Base-by-base conservation (phyloP, 208 protist species). In the Crithidia sp. region DNA sequence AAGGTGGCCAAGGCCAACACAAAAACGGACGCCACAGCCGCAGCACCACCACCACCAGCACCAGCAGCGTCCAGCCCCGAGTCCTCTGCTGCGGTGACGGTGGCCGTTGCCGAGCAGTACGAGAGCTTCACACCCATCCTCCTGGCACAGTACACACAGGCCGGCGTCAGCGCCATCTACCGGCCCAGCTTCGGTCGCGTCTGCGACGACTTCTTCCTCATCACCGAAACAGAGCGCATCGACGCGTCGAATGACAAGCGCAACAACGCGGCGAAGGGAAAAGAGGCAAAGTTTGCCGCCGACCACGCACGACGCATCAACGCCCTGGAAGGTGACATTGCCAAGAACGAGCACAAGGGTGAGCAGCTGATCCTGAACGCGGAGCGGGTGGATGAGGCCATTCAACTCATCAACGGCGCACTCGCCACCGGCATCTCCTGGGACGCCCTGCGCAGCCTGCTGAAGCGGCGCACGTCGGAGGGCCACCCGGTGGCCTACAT, bases 151-250 rank as follows among this genome's bases (percentile, higher is more conserved):
- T 95, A 95, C 64, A 75, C 40, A 36, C 53, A n/a, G 12, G 50
- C 60, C n/a, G 77, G 63, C 16, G 93, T 90, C n/a, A 64, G 71
- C 53, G 50, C 67, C 43, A 53, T 76, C 47, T 85, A 81, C 88
- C 73, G 71, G 47, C 14, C 63, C 9, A 93, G 84, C 58, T 99
- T 99, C 76, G 91, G 97, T 56, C 74, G 70, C 16, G 93, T 96
- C 13, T 96, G 97, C 9, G 98, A 99, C 69, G 83, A 87, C 39
- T 99, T 92, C 77, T 99, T 98, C 70, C 92, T 96, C 10, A 68
- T 90, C 50, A 92, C 93, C 2, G 97, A 99, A 78, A 82, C 77
- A 8, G 86, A 97, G 63, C 82, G 85, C n/a, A 93, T 97, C 71
- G 87, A 93, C 5, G 78, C 88, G 37, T 90, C 95, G 69, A 95